phyloP scores from a whole-genome alignment of 2,329 filamentous ascomycete genomes.

The Calonectria crousiana region DNA sequence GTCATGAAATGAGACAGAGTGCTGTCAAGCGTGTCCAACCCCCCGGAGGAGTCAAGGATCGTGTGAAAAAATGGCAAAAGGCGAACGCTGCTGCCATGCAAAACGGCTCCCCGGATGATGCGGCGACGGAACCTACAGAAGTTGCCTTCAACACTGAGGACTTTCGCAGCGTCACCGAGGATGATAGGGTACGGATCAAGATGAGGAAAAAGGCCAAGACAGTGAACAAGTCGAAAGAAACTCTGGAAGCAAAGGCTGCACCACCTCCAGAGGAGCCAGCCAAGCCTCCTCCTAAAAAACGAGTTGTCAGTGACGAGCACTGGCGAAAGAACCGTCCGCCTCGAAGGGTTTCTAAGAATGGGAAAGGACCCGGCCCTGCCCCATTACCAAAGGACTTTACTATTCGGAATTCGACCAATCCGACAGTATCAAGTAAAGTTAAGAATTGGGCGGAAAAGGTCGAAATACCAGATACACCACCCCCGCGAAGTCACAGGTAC shows the following conservation, averaged over 20 bases:
- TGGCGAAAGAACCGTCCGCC: conserved; percentile 76
- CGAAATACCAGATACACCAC: conserved; percentile 59
- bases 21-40: conserved; percentile 70
- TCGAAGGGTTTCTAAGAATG: conserved; percentile 53
- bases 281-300: conserved; percentile 82
- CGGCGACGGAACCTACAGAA: conserved; percentile 70
- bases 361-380: conserved; percentile 41
- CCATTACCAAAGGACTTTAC: conserved; percentile 71
- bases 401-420: conserved; percentile 64
- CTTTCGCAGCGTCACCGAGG: conserved; percentile 68
- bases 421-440: conserved; percentile 69
- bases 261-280: conserved; percentile 33
- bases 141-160: conserved; percentile 71
- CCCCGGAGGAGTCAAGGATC: conserved; percentile 78
- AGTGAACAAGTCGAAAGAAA: conserved; percentile 46
- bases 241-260: conserved; percentile 38
- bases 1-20: conserved; percentile 68
- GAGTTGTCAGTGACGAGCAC: conserved; percentile 92
- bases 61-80: conserved; percentile 88
- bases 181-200: conserved; percentile 70
- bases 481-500: conserved; percentile 51
- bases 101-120: conserved; percentile 62
- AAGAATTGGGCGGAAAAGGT: conserved; percentile 71
- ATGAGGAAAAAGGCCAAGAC: conserved; percentile 59
- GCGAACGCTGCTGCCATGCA: conserved; percentile 76